A percentile compares a stretch with the other conserved stretches of the same genome.
Evolutionary conservation across 1,139 yeast species (phyloP).

Genomic region (Suhomyces kunorum): DNA sequence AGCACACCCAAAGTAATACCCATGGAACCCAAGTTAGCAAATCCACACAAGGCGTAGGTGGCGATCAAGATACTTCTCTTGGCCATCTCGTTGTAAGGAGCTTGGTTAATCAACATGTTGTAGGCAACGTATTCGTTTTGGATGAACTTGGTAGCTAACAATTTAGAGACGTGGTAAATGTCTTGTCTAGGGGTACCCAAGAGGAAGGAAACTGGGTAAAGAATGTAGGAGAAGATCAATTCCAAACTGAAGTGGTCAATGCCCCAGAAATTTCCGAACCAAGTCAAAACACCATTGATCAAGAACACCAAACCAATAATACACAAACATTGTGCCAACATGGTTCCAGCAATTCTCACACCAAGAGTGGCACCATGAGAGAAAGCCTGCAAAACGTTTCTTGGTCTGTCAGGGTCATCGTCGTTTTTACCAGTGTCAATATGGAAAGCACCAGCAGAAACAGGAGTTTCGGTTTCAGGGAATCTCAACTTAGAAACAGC

Average conservation of each 20-base stretch:
- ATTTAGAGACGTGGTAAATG: slow-evolving; percentile 50
- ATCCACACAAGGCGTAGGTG: slow-evolving; percentile 66
- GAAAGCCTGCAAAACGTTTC: slow-evolving; percentile 65
- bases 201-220: slow-evolving; percentile 63
- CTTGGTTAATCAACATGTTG: slow-evolving; percentile 40
- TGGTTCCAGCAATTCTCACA: slow-evolving; percentile 58
- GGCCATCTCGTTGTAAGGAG: slow-evolving; percentile 52
- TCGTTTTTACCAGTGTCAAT: slow-evolving; percentile 19
- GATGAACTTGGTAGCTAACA: slow-evolving; percentile 60
- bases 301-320: slow-evolving; percentile 64
- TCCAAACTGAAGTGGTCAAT: slow-evolving; percentile 54
- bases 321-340: slow-evolving; percentile 62
- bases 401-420: slow-evolving; percentile 46
- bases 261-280: slow-evolving; percentile 69
- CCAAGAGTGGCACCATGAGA: slow-evolving; percentile 66
- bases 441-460: slow-evolving; percentile 49
- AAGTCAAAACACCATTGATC: slow-evolving; percentile 57
- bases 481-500: slow-evolving; percentile 63
- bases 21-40: slow-evolving; percentile 63
- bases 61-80: slow-evolving; percentile 59
- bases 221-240: slow-evolving; percentile 57
- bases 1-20: slow-evolving; percentile 68
- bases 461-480: slow-evolving; percentile 61
- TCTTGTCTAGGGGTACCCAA: slow-evolving; percentile 63
- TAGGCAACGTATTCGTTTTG: slow-evolving; percentile 69